Evolutionary conservation across 176 grass and related monocot species (phyloP), one percentile per base, ranked within the genome.

Genomic region (Chrysopogon serrulatus): DNA sequence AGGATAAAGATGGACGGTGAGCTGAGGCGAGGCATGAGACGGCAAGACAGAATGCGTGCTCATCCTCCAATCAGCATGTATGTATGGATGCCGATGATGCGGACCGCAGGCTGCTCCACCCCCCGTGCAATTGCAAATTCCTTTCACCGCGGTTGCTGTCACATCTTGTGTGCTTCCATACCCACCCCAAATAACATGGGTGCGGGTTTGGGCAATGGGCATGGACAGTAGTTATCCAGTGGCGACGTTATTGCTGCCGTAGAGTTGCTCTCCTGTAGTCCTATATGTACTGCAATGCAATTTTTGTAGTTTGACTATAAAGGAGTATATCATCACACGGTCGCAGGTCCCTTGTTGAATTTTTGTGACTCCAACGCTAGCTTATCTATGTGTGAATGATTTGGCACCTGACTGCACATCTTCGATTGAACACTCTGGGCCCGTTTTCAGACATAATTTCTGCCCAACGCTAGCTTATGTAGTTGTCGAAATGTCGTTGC

Each of bases 1-100:
- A 43, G 73, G 83, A 85, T 85, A 68, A 85, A 67, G 63, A 68
- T 32, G 47, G 35, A 37, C 61, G 6, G 40, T 26, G 60, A 19
- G 37, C 53, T 28, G 39, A 21, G 51, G 37, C 26, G 5, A 65
- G 35, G 26, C 60, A n/a, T 45, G 69, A 28, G 15, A 48, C 13
- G 12, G 42, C 70, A 31, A 43, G 16, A 47, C 14, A 61, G 14
- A 27, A 64, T 73, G 27, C 27, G 74, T 26, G 32, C 40, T 17
- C 64, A 15, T 70, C 36, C 13, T 68, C 83, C 73, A 77, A 33
- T 19, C 74, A 42, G 83, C 33, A 18, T 14, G 64, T 19, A 85
- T 33, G 5, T 19, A 85, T 33, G 5, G 21, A 23, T 13, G 74
- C 45, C 2, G 73, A 24, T 83, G 54, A 43, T 24, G 45, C 30